Percentiles rank a stretch among this genome's conserved stretches.
Conservation (phyloP, 2,329 filamentous ascomycete genomes). For the Aurifilum marmelostoma region DNA sequence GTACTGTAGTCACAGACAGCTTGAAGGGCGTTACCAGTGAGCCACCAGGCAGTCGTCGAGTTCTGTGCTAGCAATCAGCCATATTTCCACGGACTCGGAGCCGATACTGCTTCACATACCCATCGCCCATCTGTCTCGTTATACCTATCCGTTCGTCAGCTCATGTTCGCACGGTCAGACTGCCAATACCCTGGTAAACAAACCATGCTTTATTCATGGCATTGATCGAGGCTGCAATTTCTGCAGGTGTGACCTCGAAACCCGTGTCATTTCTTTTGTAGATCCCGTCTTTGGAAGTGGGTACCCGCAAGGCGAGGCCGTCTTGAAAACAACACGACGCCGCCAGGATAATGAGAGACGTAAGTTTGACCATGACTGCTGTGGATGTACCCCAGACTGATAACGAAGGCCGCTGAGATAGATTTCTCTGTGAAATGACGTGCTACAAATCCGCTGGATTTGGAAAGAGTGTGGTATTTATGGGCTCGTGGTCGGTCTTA, state of each 20-base stretch:
- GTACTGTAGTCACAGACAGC: constrained; percentile 41
- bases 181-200: neutral
- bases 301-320: neutral
- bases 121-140: constrained; percentile 36
- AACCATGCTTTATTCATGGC: constrained; percentile 41
- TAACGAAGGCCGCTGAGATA: neutral
- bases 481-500: neutral
- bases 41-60: constrained; percentile 42
- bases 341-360: neutral
- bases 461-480: neutral
- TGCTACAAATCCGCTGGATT: neutral
- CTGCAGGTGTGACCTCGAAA: constrained; percentile 11
- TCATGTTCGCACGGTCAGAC: neutral
- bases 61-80: constrained; percentile 35
- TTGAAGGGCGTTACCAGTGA: constrained; percentile 43
- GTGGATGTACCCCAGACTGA: neutral
- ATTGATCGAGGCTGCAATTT: constrained; percentile 35
- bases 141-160: constrained; percentile 30
- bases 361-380: neutral
- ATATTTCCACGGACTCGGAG: too few species aligned
- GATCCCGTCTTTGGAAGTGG: neutral
- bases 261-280: constrained; percentile 3
- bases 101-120: neutral
- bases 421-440: neutral
- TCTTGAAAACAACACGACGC: neutral